Conservation (phyloP, 495 filamentous ascomycete species). For the Rhypophila decipiens region DNA sequence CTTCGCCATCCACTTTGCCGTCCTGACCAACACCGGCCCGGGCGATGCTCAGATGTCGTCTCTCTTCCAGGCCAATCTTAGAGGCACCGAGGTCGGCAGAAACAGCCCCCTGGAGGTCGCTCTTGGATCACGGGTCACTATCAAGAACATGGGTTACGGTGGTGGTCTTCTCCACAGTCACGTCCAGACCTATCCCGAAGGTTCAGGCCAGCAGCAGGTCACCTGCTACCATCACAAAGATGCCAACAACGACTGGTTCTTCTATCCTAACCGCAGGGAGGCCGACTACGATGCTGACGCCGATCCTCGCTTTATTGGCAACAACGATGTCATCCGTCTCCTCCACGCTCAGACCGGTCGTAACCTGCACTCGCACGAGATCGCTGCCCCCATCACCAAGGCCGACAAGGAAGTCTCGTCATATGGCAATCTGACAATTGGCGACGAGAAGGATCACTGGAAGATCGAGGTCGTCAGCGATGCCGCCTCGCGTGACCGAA, state of each 20-base stretch:
- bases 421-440: slow-evolving; percentile 94
- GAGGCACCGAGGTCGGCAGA: slow-evolving; percentile 85
- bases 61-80: slow-evolving; percentile 93
- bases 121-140: slow-evolving; percentile 78
- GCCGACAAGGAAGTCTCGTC: slow-evolving; percentile 85
- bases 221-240: slow-evolving; percentile 99
- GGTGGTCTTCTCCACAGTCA: slow-evolving; percentile 97
- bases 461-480: slow-evolving; percentile 85
- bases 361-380: slow-evolving; percentile 89
- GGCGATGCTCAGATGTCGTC: slow-evolving; percentile 99
- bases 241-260: slow-evolving; percentile 99
- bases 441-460: slow-evolving; percentile 99
- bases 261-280: slow-evolving; percentile 82
- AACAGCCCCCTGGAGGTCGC: slow-evolving; percentile 91
- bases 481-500: slow-evolving; percentile 76
- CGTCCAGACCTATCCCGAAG: slow-evolving; percentile 91
- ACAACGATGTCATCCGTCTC: slow-evolving; percentile 74
- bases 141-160: slow-evolving; percentile 99
- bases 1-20: slow-evolving; percentile 87
- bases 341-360: slow-evolving; percentile 95
- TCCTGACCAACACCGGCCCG: slow-evolving; percentile 89
- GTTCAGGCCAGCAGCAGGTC: slow-evolving; percentile 89
- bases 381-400: slow-evolving; percentile 85
- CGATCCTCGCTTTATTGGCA: slow-evolving; percentile 63
- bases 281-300: slow-evolving; percentile 64